Evolutionary conservation across 257 asterid genomes (phyloP).

Genomic region (Misopates orontium): DNA sequence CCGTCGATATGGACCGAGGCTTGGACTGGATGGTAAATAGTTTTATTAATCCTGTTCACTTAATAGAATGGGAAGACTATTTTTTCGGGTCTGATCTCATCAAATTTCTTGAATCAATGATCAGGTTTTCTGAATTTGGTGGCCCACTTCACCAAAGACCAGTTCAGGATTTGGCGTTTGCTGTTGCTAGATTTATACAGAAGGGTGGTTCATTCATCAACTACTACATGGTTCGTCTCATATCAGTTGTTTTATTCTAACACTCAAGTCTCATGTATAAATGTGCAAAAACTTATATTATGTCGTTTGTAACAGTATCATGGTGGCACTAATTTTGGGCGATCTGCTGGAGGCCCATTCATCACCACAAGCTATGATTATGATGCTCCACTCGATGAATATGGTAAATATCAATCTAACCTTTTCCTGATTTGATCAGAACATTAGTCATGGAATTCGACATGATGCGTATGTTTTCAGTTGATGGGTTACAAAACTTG

Average conservation of each 20-base stretch:
- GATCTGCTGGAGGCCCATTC: slow-evolving; percentile 93
- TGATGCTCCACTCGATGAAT: slow-evolving; percentile 93
- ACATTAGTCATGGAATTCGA: no score
- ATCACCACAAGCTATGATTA: slow-evolving; percentile 89
- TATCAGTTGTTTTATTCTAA: background rate
- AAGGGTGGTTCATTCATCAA: slow-evolving; percentile 90
- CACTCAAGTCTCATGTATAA: background rate
- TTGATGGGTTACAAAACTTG: background rate
- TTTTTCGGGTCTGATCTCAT: slow-evolving; percentile 15
- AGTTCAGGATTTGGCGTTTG: slow-evolving; percentile 89
- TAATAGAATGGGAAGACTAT: background rate
- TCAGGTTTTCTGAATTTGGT: slow-evolving; percentile 86
- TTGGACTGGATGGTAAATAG: slow-evolving; percentile 85
- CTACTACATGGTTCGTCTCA: slow-evolving; percentile 84
- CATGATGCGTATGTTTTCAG: slow-evolving; percentile 10
- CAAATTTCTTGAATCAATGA: slow-evolving; percentile 14
- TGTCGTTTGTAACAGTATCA: slow-evolving; percentile 52
- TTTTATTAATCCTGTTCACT: background rate
- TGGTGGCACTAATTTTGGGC: slow-evolving; percentile 95
- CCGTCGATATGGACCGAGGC: slow-evolving; percentile 98
- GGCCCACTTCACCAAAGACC: slow-evolving; percentile 75
- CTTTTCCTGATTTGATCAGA: no score
- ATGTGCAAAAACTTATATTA: background rate
- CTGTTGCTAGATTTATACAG: slow-evolving; percentile 81
- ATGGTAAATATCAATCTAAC: slow-evolving; percentile 39